Base-by-base conservation (phyloP, 139 green algal species). In the Chlamydomonas schloesseri region DNA sequence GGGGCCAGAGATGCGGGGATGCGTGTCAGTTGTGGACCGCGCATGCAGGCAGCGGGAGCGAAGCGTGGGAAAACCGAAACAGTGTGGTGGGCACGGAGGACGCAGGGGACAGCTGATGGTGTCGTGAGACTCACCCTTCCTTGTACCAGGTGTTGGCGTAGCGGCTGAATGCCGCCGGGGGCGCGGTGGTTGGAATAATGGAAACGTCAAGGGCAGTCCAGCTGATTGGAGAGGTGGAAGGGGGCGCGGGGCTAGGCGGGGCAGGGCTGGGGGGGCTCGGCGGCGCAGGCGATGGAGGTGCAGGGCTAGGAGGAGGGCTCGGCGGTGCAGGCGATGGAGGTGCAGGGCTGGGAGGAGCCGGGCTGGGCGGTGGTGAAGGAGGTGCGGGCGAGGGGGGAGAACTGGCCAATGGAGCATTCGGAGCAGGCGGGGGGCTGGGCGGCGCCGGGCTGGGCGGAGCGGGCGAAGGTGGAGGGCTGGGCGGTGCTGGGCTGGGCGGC, bases 91-190 rank as follows among this genome's bases (percentile, higher is more conserved):
- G n/a, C n/a, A n/a, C n/a, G n/a, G n/a, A n/a, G n/a, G n/a, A n/a
- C n/a, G n/a, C n/a, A n/a, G n/a, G n/a, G n/a, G n/a, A n/a, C n/a
- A n/a, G n/a, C n/a, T n/a, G n/a, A n/a, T n/a, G n/a, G n/a, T n/a
- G n/a, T n/a, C 42, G 42, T 50, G 2, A 14, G 5, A 20, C 65
- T 11, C 23, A 37, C 65, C 65, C 24, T 14, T 46, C 15, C n/a
- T 71, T 71, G 65, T 36, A 46, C n/a, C 50, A 82, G 24, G 34
- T 71, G 75, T 82, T 82, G 57, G 57, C 60, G 55, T 42, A 71
- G 36, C 67, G 67, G 6, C 37, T 42, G 10, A 82, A 11, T 8
- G 31, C 26, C 1, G 62, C 75, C 6, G 75, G 75, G 8, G 75
- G 75, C 18, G 57, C 74, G 23, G 74, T 26, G 11, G 74, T 71